Conservation (phyloP, 1,139 yeast genomes). For the Taphrina wiesneri region DNA sequence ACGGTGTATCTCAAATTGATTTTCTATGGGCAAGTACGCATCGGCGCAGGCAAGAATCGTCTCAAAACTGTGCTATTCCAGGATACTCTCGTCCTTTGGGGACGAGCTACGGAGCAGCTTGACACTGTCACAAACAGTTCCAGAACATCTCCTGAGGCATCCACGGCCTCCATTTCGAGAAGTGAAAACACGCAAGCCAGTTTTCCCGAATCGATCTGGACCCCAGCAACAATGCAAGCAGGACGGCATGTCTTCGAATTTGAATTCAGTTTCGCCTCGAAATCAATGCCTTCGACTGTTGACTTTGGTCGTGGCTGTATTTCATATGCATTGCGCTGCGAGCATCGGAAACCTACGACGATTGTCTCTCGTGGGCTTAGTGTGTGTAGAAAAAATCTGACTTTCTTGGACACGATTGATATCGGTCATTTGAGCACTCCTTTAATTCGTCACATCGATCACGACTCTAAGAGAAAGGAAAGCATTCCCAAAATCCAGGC, state of each 20-base stretch:
- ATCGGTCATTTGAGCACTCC: constrained; percentile 66
- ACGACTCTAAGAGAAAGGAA: constrained; percentile 13
- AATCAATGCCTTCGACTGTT: constrained; percentile 69
- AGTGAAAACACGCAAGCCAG: not conserved
- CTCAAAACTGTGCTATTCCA: constrained; percentile 11
- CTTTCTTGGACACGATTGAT: constrained; percentile 71
- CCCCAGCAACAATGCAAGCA: constrained; percentile 49
- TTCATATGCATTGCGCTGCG: constrained; percentile 63
- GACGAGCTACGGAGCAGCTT: not conserved
- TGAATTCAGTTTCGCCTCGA: constrained; percentile 71
- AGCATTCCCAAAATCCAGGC: constrained; percentile 11
- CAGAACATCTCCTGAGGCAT: not conserved
- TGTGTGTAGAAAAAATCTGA: constrained; percentile 51
- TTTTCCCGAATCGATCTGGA: not conserved
- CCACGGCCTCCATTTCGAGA: not conserved
- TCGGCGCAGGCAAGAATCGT: constrained; percentile 42
- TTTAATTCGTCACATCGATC: not conserved
- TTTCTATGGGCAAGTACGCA: constrained; percentile 43
- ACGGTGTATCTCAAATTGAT: constrained; percentile 42
- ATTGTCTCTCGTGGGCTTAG: constrained; percentile 38
- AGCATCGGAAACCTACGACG: constrained; percentile 49
- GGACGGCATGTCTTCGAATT: constrained; percentile 91
- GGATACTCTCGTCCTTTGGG: constrained; percentile 3
- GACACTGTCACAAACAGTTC: not conserved
- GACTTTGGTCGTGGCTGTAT: constrained; percentile 85